These are phyloP conservation scores for Sarcodon sp. DNA, from an alignment of 768 basidiomycete genomes.

Conservation along the genomic window DNA sequence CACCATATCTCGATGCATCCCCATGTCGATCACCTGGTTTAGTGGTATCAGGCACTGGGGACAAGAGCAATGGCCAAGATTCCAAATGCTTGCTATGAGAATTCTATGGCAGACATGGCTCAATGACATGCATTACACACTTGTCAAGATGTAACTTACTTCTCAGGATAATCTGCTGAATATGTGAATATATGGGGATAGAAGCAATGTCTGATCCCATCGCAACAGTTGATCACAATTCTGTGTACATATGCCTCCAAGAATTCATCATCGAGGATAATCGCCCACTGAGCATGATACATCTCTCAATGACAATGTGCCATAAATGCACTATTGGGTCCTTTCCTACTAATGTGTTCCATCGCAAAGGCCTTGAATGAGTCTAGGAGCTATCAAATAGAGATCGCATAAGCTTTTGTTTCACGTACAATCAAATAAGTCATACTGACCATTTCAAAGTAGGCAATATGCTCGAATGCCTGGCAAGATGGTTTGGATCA, in stretches of 20 bases:
- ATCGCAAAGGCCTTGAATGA: too few relatives aligned
- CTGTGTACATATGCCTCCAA: slow-evolving; percentile 14
- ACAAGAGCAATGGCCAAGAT: slow-evolving; percentile 16
- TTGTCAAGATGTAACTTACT: slow-evolving; percentile 7
- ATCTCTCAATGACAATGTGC: slow-evolving; percentile 12
- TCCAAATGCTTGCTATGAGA: slow-evolving; percentile 12
- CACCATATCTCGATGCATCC: slow-evolving; percentile 7
- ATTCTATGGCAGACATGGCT: slow-evolving; percentile 6
- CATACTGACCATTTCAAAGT: too few relatives aligned
- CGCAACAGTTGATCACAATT: slow-evolving; percentile 8
- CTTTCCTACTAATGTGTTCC: too few relatives aligned
- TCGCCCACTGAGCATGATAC: slow-evolving; percentile 10
- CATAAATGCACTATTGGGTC: background rate
- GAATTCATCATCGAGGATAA: slow-evolving; percentile 11
- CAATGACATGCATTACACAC: background rate
- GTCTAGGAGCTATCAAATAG: too few relatives aligned
- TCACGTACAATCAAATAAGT: too few relatives aligned
- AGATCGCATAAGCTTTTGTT: too few relatives aligned
- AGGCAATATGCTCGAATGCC: too few relatives aligned
- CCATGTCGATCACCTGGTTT: slow-evolving; percentile 10
- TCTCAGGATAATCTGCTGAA: too few relatives aligned
- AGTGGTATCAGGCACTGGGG: slow-evolving; percentile 15
- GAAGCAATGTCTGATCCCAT: slow-evolving; percentile 13
- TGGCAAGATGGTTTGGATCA: too few relatives aligned
- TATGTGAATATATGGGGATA: too few relatives aligned